Conservation (phyloP, 306 rosid genomes). For the Clitoria ternatea region DNA sequence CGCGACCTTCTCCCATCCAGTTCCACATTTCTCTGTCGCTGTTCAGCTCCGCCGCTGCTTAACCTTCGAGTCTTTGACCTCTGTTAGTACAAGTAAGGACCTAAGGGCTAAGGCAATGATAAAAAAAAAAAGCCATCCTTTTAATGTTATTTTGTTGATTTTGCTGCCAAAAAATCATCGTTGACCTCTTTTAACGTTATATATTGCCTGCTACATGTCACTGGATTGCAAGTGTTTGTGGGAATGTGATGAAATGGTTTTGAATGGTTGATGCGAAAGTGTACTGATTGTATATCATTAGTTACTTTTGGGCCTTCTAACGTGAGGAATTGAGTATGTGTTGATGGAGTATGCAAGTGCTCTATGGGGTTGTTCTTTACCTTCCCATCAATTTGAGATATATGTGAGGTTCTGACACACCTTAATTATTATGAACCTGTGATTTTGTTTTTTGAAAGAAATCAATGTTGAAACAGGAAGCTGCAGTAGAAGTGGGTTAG, state of each 20-base stretch:
- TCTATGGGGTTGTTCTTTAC: conserved; percentile 7
- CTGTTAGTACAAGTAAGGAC: too few species aligned
- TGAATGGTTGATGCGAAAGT: background rate
- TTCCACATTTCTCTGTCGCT: too few species aligned
- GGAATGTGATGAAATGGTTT: conserved; percentile 1
- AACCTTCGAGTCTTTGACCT: too few species aligned
- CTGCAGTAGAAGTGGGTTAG: conserved; percentile 12
- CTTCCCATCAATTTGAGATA: background rate
- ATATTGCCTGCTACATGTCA: background rate
- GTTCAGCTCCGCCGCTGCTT: too few species aligned
- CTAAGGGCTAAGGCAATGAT: too few species aligned
- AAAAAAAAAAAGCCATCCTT: too few species aligned
- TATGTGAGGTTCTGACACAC: conserved; percentile 13
- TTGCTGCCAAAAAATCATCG: too few species aligned
- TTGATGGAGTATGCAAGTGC: conserved; percentile 5
- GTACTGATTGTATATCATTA: background rate
- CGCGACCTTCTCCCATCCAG: too few species aligned
- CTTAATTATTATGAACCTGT: conserved; percentile 11
- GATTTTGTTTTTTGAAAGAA: background rate
- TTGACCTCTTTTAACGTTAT: too few species aligned
- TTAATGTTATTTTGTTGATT: too few species aligned
- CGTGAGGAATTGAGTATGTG: background rate
- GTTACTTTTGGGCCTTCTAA: background rate
- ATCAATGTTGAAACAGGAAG: conserved; percentile 20
- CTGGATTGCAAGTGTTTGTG: background rate